Evolutionary conservation across 768 basidiomycete genomes (phyloP).

Genomic region (Russula emetica): DNA sequence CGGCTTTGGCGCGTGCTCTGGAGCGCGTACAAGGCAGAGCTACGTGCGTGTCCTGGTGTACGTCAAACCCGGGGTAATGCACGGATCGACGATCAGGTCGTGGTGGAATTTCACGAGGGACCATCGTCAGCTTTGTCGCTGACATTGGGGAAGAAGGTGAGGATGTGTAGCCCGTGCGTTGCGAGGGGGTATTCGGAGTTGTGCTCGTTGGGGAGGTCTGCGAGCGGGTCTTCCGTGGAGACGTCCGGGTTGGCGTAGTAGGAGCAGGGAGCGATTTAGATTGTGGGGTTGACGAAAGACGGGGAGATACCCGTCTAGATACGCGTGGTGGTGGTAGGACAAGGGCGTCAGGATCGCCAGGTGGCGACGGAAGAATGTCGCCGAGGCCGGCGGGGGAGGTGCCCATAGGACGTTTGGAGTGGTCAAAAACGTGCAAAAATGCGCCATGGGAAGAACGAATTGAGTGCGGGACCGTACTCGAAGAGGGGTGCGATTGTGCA

Average conservation of each 20-base stretch:
- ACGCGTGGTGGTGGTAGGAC: constrained; percentile 12
- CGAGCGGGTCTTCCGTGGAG: constrained; percentile 22
- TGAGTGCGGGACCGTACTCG: constrained; percentile 1
- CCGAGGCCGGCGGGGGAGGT: not conserved
- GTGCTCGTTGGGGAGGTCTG: not conserved
- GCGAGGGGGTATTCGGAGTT: not conserved
- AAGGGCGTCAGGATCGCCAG: not conserved
- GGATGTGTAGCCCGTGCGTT: not conserved
- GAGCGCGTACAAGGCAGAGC: constrained; percentile 20
- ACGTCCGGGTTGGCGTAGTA: constrained; percentile 18
- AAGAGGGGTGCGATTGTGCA: constrained; percentile 13
- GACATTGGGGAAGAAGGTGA: not conserved
- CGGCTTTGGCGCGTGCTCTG: constrained; percentile 9
- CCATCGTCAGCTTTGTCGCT: constrained; percentile 1
- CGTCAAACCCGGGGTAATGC: constrained; percentile 29
- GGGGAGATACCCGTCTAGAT: constrained; percentile 16
- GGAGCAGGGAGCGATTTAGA: constrained; percentile 2
- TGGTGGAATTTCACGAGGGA: constrained; percentile 23
- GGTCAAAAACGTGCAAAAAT: constrained; percentile 10
- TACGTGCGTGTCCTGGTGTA: constrained; percentile 27
- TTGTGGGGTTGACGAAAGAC: constrained; percentile 8
- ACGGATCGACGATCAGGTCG: constrained; percentile 23
- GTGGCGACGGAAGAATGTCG: constrained; percentile 1
- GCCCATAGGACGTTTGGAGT: not conserved
- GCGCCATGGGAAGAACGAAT: not conserved